A percentile compares a stretch with the other conserved stretches of the same genome.
phyloP scores from a whole-genome alignment of 2,329 filamentous ascomycete species.

The Paracoccidioides lutzii region DNA sequence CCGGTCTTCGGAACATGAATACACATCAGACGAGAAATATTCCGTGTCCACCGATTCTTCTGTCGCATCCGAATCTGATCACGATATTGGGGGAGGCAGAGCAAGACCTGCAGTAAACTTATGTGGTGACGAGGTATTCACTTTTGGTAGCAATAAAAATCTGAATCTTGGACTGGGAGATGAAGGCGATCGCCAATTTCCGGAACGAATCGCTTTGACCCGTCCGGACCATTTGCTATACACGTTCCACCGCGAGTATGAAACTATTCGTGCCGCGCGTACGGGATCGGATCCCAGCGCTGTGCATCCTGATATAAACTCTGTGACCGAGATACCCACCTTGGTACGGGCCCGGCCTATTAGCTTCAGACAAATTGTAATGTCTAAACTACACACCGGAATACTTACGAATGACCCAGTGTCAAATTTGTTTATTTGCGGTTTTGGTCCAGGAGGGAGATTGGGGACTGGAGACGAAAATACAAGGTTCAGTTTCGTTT shows the following conservation, averaged over 20 bases:
- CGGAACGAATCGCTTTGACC: conserved; percentile 65
- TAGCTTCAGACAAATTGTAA: conserved; percentile 63
- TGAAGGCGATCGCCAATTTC: conserved; percentile 85
- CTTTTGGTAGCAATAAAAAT: conserved; percentile 95
- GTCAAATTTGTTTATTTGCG: conserved; percentile 84
- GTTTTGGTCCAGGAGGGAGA: conserved; percentile 79
- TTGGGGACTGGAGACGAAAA: conserved; percentile 82
- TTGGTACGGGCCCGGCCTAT: conserved; percentile 60
- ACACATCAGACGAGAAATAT: conserved; percentile 33
- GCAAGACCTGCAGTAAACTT: conserved; percentile 29
- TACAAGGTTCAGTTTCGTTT: conserved; percentile 74
- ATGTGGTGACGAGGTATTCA: conserved; percentile 72
- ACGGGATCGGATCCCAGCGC: conserved; percentile 11
- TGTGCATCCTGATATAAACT: conserved; percentile 18
- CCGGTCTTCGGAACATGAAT: conserved; percentile 17
- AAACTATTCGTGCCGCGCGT: conserved; percentile 28
- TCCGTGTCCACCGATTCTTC: conserved; percentile 24
- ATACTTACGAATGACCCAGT: conserved; percentile 76
- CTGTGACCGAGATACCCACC: conserved; percentile 51
- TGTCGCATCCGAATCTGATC: conserved; percentile 39
- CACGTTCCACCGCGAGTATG: conserved; percentile 58
- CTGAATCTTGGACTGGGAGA: conserved; percentile 87
- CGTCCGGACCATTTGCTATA: conserved; percentile 66
- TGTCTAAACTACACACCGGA: conserved; percentile 87
- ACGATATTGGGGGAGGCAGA: conserved; percentile 15